Evolutionary conservation across 805 yeast genomes (phyloP).

Genomic region (Zygosaccharomyces lentus): DNA sequence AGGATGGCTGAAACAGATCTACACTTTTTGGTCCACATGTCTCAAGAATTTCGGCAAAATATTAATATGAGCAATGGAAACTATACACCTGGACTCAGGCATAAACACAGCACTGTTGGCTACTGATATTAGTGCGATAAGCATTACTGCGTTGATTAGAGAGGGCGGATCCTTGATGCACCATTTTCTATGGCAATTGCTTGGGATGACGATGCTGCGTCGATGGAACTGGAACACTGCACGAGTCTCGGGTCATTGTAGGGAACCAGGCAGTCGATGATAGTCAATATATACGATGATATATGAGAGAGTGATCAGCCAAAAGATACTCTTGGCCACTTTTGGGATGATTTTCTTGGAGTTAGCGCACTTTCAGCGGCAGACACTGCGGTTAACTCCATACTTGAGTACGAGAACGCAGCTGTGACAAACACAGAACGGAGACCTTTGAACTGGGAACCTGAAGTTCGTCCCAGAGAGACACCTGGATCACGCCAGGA

Average conservation of each 20-base stretch:
- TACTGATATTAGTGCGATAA: conserved; percentile 65
- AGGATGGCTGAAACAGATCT: conserved; percentile 56
- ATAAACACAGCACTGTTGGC: conserved; percentile 70
- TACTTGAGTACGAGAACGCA: conserved; percentile 72
- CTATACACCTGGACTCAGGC: conserved; percentile 67
- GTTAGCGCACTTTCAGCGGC: conserved; percentile 68
- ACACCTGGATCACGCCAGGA: conserved; percentile 57
- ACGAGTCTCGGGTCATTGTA: conserved; percentile 46
- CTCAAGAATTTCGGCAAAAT: conserved; percentile 57
- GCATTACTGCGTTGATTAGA: conserved; percentile 64
- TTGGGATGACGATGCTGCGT: conserved; percentile 67
- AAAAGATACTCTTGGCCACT: conserved; percentile 77
- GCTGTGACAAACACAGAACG: conserved; percentile 72
- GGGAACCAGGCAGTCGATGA: conserved; percentile 66
- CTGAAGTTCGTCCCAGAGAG: conserved; percentile 36
- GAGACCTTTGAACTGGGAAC: conserved; percentile 52
- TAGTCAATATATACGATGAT: conserved; percentile 52
- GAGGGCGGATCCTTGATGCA: conserved; percentile 61
- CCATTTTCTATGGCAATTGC: conserved; percentile 68
- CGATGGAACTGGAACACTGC: conserved; percentile 46
- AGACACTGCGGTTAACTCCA: conserved; percentile 69
- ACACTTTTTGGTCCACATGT: conserved; percentile 69
- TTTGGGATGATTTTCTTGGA: conserved; percentile 60
- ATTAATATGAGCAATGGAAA: conserved; percentile 62
- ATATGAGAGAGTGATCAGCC: conserved; percentile 74